Percentiles rank a stretch among this genome's conserved stretches.
Evolutionary conservation across 768 basidiomycete species (phyloP).

Genomic region (Kwoniella bestiolae): DNA sequence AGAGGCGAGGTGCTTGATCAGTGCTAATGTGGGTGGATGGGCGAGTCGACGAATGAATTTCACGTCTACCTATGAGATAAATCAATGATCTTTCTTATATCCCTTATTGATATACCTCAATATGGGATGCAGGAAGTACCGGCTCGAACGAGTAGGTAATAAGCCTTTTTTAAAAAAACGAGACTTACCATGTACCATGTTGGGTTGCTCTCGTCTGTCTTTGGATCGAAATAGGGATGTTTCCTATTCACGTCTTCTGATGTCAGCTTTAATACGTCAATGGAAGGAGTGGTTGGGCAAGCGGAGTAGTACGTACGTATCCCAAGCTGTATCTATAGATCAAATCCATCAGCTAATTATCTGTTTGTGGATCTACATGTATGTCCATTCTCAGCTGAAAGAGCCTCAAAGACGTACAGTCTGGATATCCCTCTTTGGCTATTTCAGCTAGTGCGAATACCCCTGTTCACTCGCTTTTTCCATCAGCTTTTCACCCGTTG

Average conservation of each 20-base stretch:
- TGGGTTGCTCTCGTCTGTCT: slow-evolving; percentile 74
- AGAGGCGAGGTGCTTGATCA: slow-evolving; percentile 70
- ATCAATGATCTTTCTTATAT: too few species aligned
- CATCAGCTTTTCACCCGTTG: neutral
- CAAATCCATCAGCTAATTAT: slow-evolving; percentile 4
- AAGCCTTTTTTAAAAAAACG: too few species aligned
- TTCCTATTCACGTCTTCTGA: slow-evolving; percentile 51
- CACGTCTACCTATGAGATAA: slow-evolving; percentile 52
- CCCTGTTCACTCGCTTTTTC: slow-evolving; percentile 13
- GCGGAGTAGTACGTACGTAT: slow-evolving; percentile 65
- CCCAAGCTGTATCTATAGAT: slow-evolving; percentile 82
- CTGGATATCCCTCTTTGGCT: slow-evolving; percentile 82
- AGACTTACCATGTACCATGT: slow-evolving; percentile 91
- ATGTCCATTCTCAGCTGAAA: too few species aligned
- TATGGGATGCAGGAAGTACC: too few species aligned
- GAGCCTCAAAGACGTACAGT: slow-evolving; percentile 76
- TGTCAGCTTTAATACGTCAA: neutral
- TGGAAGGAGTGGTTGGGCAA: slow-evolving; percentile 24
- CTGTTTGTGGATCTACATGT: too few species aligned
- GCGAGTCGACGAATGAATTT: slow-evolving; percentile 67
- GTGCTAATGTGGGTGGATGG: slow-evolving; percentile 76
- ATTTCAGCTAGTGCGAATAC: slow-evolving; percentile 63
- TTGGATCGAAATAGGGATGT: slow-evolving; percentile 68
- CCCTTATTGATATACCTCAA: too few species aligned
- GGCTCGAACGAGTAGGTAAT: too few species aligned